Evolutionary conservation across 2,329 filamentous ascomycete genomes (phyloP).

Genomic region (Harringtonia lauricola): DNA sequence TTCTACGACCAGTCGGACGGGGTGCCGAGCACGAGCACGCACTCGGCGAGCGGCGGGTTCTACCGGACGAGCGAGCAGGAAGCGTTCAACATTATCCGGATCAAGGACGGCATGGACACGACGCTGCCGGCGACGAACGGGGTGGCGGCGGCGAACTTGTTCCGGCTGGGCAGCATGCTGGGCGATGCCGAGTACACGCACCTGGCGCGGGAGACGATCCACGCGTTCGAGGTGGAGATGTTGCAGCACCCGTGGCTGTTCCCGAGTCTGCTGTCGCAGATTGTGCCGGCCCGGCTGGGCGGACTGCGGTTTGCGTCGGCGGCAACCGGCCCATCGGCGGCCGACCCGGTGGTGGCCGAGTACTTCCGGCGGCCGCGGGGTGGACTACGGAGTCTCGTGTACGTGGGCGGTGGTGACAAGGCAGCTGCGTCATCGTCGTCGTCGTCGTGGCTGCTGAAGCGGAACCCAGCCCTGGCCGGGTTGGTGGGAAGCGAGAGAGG

Average conservation of each 20-base stretch:
- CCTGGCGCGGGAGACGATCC: conserved; percentile 62
- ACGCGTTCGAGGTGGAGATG: conserved; percentile 83
- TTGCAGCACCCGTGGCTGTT: conserved; percentile 91
- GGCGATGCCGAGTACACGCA: conserved; percentile 34
- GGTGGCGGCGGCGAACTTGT: conserved; percentile 76
- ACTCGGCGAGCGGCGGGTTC: conserved; percentile 49
- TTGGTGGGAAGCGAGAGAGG: conserved; percentile 2
- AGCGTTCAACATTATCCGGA: conserved; percentile 64
- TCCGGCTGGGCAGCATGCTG: conserved; percentile 56
- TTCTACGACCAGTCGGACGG: conserved; percentile 57
- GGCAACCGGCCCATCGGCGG: conserved; percentile 5
- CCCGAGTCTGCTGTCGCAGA: conserved; percentile 62
- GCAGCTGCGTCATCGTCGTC: too few relatives aligned
- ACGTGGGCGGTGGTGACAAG: background rate
- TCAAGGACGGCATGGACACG: conserved; percentile 94
- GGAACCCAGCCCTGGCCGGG: conserved; percentile 13
- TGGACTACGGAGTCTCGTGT: conserved; percentile 17
- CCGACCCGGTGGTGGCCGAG: conserved; percentile 9
- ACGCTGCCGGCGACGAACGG: conserved; percentile 85
- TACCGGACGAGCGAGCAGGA: conserved; percentile 57
- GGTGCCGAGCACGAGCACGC: conserved; percentile 22
- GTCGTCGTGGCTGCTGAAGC: conserved; percentile 12
- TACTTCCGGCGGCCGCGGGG: conserved; percentile 17
- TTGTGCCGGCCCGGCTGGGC: conserved; percentile 67
- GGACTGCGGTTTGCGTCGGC: conserved; percentile 27